These are phyloP conservation scores for Saturnispora diversa DNA, from an alignment of 805 yeast genomes.

Conservation along the genomic window DNA sequence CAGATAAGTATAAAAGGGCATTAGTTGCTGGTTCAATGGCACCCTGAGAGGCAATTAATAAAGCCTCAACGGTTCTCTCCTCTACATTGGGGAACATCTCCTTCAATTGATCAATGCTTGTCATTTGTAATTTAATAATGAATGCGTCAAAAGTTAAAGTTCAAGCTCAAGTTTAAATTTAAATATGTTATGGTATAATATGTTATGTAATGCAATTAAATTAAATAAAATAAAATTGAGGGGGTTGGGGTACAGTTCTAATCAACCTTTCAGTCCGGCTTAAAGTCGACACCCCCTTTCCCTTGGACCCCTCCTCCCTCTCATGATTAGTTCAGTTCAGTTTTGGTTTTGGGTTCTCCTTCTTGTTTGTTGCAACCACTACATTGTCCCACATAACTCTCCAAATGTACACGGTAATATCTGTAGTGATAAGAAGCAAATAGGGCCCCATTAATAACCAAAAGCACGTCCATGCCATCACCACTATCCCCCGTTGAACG, in stretches of 20 bases:
- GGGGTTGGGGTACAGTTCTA: no score
- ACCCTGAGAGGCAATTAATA: constrained; percentile 80
- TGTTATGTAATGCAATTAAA: no score
- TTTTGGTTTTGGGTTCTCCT: constrained; percentile 1
- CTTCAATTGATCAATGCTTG: constrained; percentile 35
- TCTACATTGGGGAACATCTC: constrained; percentile 86
- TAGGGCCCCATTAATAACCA: constrained; percentile 19
- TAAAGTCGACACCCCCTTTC: no score
- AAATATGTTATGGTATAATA: no score
- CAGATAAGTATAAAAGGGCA: constrained; percentile 73
- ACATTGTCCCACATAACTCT: constrained; percentile 14
- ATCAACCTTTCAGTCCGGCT: no score
- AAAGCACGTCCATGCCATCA: constrained; percentile 5
- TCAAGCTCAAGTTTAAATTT: no score
- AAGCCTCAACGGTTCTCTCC: constrained; percentile 62
- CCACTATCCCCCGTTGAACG: neutral
- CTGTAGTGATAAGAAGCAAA: constrained; percentile 18
- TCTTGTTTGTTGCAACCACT: neutral
- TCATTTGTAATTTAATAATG: neutral
- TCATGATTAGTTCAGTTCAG: no score
- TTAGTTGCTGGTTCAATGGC: constrained; percentile 78
- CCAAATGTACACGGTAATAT: constrained; percentile 20
- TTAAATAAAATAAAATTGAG: no score
- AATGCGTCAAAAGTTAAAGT: no score
- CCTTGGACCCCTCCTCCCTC: no score